These are phyloP conservation scores for Ailanthus altissimus DNA, from an alignment of 345 rosid species.

Conservation along the genomic window DNA sequence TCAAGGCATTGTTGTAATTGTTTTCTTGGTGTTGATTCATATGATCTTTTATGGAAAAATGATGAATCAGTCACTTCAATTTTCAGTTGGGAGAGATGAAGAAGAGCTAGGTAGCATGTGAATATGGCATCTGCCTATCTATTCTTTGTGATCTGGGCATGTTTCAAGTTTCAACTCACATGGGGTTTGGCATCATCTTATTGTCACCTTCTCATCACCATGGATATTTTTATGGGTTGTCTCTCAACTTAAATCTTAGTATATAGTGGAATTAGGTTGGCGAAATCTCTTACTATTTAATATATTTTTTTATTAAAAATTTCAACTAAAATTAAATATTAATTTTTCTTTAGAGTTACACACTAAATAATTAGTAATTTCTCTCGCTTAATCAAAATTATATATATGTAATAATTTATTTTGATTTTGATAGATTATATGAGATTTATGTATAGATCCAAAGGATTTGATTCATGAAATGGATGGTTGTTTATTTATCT, in stretches of 20 bases:
- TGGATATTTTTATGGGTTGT: background rate
- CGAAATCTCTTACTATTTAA: no score
- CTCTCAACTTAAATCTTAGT: background rate
- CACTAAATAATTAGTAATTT: no score
- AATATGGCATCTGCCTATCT: background rate
- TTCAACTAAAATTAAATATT: no score
- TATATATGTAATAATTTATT: no score
- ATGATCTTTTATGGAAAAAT: background rate
- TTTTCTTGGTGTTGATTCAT: background rate
- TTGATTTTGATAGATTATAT: background rate
- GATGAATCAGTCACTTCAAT: background rate
- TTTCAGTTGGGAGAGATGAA: no score
- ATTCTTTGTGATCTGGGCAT: background rate
- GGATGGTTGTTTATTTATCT: no score
- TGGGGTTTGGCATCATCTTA: conserved; percentile 8
- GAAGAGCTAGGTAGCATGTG: no score
- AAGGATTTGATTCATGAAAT: background rate
- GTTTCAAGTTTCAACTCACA: background rate
- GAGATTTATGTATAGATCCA: background rate
- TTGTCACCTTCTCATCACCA: background rate
- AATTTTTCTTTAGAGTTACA: background rate
- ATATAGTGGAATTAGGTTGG: no score
- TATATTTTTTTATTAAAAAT: no score
- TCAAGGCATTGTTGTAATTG: no score
- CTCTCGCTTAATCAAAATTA: no score